Base-by-base conservation (phyloP, 2,329 filamentous ascomycete genomes). In the Xylariaceae sp. region DNA sequence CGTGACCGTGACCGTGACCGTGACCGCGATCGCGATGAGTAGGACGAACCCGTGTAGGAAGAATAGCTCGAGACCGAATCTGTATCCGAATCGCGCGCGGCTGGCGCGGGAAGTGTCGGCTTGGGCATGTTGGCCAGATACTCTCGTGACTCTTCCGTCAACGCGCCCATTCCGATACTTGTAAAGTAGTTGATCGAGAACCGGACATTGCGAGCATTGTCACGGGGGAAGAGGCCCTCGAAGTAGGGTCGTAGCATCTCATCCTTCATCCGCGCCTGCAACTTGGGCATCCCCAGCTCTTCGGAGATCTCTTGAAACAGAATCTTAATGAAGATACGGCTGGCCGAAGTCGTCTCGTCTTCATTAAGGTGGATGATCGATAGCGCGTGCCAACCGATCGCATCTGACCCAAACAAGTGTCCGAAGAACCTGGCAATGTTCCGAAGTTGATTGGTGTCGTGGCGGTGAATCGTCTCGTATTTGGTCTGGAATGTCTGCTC, bases 151-250 rank as follows among this genome's bases (percentile, higher is more conserved):
- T 88, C 85, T 59, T 98, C 92, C 2, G 92, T 98, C 46, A 98
- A 74, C 16, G 78, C 80, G 59, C 92, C 92, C 85, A 98, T 94
- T 42, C 89, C 88, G 55, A 98, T 94, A 55, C 88, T 92, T 8
- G 92, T 98, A 63, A 98, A 97, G 73, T 96, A 98, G 66, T 98
- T 98, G 80, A 98, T 95, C 35, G 89, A 87, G 71, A 98, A 98
- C 38, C 90, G 81, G 27, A 89, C 88, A 64, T 96, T 92, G 58
- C 86, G 82, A 16, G 88, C 79, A 55, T 88, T 87, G 60, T 97
- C 89, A 44, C 72, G 83, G 0, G 92, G 92, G 71, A 98, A 97
- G 30, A 98, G 69, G 19, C 90, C 90, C 27, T 83, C 78, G 43
- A 96, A 78, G 59, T 78, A 85, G 34, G 88, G 79, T 44, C 83